Evolutionary conservation across 139 green algal genomes (phyloP).

Genomic region (Picochlorum costavermella): DNA sequence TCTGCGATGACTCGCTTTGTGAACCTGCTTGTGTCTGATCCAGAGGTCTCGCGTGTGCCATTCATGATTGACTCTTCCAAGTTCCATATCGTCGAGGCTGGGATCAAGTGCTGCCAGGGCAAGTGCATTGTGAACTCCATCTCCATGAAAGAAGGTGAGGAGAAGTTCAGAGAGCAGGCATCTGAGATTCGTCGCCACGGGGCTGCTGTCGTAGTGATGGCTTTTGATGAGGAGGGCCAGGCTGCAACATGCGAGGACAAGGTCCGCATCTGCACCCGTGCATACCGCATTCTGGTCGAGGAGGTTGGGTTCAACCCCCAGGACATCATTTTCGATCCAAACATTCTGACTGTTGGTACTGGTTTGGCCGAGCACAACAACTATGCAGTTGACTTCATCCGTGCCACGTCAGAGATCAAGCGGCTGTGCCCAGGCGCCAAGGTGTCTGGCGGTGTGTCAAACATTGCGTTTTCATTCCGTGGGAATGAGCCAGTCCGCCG

Average conservation of each 20-base stretch:
- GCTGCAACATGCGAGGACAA: conserved; percentile 66
- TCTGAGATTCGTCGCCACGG: conserved; percentile 76
- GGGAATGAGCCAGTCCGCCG: conserved; percentile 92
- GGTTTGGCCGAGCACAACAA: conserved; percentile 97
- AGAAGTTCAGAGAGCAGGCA: conserved; percentile 80
- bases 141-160: conserved; percentile 95
- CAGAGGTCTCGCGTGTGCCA: conserved; percentile 85
- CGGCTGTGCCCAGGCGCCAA: conserved; percentile 85
- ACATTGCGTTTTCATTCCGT: conserved; percentile 98
- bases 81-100: conserved; percentile 94
- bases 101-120: conserved; percentile 92
- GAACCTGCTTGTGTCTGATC: conserved; percentile 93
- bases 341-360: conserved; percentile 97
- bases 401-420: conserved; percentile 89
- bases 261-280: conserved; percentile 86
- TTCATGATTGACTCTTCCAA: conserved; percentile 99
- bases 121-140: conserved; percentile 99
- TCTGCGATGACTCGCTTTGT: conserved; percentile 92
- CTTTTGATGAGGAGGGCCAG: conserved; percentile 94
- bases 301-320: conserved; percentile 88
- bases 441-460: conserved; percentile 93
- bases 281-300: conserved; percentile 92
- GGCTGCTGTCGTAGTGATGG: conserved; percentile 96
- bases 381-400: conserved; percentile 98
- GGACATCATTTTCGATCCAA: conserved; percentile 99